These are phyloP conservation scores for Xerocomellus dryophilus DNA, from an alignment of 768 basidiomycete species.

Conservation along the genomic window DNA sequence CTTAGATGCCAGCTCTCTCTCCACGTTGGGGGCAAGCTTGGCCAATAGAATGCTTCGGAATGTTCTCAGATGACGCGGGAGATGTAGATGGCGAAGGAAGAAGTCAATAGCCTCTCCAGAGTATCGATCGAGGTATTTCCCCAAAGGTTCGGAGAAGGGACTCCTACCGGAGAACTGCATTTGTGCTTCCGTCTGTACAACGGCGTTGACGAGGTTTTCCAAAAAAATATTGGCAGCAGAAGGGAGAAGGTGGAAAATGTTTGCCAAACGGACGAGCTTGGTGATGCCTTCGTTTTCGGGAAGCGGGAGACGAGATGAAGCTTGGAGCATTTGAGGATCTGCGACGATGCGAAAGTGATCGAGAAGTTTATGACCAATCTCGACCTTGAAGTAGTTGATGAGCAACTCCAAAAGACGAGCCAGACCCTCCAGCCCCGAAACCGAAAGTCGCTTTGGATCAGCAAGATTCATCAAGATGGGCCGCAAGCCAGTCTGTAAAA, in stretches of 20 bases:
- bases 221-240: slow-evolving; percentile 91
- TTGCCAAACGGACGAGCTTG: slow-evolving; percentile 91
- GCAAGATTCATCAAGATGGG: slow-evolving; percentile 98
- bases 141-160: slow-evolving; percentile 91
- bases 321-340: slow-evolving; percentile 79
- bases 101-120: slow-evolving; percentile 81
- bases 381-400: slow-evolving; percentile 99
- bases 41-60: slow-evolving; percentile 80
- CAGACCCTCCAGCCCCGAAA: slow-evolving; percentile 88
- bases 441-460: slow-evolving; percentile 90
- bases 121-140: slow-evolving; percentile 89
- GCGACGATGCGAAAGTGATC: slow-evolving; percentile 95
- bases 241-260: slow-evolving; percentile 95
- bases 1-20: slow-evolving; percentile 63
- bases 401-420: slow-evolving; percentile 90
- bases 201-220: slow-evolving; percentile 77
- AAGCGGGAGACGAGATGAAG: slow-evolving; percentile 74
- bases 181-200: slow-evolving; percentile 89
- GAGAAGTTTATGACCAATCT: slow-evolving; percentile 94
- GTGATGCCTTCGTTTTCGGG: slow-evolving; percentile 88
- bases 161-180: slow-evolving; percentile 88
- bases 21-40: slow-evolving; percentile 70
- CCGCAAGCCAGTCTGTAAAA: slow-evolving; percentile 90
- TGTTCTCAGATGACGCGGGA: slow-evolving; percentile 78
- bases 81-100: slow-evolving; percentile 75